These are phyloP conservation scores for Plectosphaerella sp. DNA, from an alignment of 2,329 filamentous ascomycete species.

Conservation along the genomic window DNA sequence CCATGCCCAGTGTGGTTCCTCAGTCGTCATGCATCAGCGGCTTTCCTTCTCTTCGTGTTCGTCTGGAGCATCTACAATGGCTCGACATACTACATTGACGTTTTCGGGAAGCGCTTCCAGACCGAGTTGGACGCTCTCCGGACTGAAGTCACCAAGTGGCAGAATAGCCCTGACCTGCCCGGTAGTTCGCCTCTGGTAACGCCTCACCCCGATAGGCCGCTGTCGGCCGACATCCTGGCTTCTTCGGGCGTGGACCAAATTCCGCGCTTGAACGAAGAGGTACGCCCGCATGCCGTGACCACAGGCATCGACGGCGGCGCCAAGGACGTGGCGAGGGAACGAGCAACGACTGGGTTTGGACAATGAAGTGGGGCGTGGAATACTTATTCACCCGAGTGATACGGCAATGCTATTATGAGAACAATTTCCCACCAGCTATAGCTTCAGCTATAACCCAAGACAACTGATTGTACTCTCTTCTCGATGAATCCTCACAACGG, in stretches of 20 bases:
- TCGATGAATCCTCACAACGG: too few relatives aligned
- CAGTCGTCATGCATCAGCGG: conserved; percentile 72
- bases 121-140: conserved; percentile 89
- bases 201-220: conserved; percentile 20
- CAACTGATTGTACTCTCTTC: too few relatives aligned
- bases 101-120: conserved; percentile 95
- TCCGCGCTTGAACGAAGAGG: conserved; percentile 49
- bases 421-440: too few relatives aligned
- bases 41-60: conserved; percentile 80
- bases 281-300: conserved; percentile 20
- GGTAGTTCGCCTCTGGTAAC: conserved; percentile 32
- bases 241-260: conserved; percentile 44
- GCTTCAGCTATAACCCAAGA: too few relatives aligned
- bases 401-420: too few relatives aligned
- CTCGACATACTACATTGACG: conserved; percentile 95
- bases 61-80: conserved; percentile 95
- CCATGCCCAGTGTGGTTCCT: conserved; percentile 95
- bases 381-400: too few relatives aligned
- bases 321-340: conserved; percentile 42
- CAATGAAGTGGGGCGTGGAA: too few relatives aligned
- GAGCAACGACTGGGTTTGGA: conserved; percentile 25
- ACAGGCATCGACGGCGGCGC: conserved; percentile 40
- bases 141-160: conserved; percentile 86
- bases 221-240: conserved; percentile 5
- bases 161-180: conserved; percentile 51